Percentiles rank a stretch among this genome's conserved stretches.
Evolutionary conservation across 441 rosid species (phyloP).

Genomic region (Melastoma candidum): DNA sequence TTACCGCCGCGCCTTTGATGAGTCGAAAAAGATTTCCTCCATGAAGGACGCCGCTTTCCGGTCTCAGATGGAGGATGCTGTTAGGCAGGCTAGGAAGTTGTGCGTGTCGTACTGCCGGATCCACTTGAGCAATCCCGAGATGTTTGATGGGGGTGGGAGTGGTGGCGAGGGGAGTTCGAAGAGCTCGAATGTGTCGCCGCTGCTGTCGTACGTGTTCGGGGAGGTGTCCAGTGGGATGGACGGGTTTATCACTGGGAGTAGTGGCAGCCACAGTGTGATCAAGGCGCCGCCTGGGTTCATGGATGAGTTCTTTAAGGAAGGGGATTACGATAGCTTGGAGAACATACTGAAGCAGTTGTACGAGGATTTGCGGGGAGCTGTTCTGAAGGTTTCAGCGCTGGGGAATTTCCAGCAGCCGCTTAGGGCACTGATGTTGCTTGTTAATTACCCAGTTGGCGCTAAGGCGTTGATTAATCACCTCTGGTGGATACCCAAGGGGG

Average conservation of each 20-base stretch:
- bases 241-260: conserved; percentile 31
- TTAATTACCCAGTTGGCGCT: conserved; percentile 66
- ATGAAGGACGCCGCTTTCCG: conserved; percentile 72
- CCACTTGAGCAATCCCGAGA: conserved; percentile 67
- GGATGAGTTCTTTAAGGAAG: conserved; percentile 72
- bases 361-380: conserved; percentile 86
- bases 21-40: conserved; percentile 61
- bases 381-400: conserved; percentile 64
- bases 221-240: conserved; percentile 46
- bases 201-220: conserved; percentile 61
- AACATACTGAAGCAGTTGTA: conserved; percentile 66
- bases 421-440: conserved; percentile 70
- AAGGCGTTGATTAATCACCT: conserved; percentile 74
- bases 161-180: conserved; percentile 11
- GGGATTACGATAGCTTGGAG: conserved; percentile 77
- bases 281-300: conserved; percentile 69
- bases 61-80: conserved; percentile 52
- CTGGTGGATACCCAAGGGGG: conserved; percentile 97
- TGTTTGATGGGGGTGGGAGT: conserved; percentile 27
- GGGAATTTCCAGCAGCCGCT: conserved; percentile 90
- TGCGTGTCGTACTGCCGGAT: conserved; percentile 69
- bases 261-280: conserved; percentile 28
- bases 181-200: conserved; percentile 38
- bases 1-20: conserved; percentile 72
- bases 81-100: conserved; percentile 59